These are phyloP conservation scores for Neurospora sp. DNA, from an alignment of 2,329 filamentous ascomycete genomes.

Conservation along the genomic window DNA sequence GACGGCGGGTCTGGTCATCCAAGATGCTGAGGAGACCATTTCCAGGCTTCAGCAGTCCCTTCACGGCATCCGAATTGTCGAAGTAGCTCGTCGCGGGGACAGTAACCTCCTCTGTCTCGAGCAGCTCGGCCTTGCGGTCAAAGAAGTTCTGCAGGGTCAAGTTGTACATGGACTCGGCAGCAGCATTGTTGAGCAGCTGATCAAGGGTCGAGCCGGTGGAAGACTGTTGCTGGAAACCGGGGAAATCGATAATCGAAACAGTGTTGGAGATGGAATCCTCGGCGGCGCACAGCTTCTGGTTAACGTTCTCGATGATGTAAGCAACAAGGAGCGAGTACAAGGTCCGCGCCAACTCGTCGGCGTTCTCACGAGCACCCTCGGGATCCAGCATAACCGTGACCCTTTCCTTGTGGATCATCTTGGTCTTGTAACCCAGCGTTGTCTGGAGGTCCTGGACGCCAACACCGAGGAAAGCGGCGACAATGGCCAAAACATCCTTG, in stretches of 20 bases:
- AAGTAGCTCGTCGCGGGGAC: constrained; percentile 94
- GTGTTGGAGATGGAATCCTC: constrained; percentile 91
- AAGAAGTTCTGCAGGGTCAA: constrained; percentile 94
- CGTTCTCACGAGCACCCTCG: constrained; percentile 78
- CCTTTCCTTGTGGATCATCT: constrained; percentile 89
- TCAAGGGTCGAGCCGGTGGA: constrained; percentile 80
- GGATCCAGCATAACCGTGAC: constrained; percentile 99
- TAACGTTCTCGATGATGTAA: constrained; percentile 87
- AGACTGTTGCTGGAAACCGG: constrained; percentile 78
- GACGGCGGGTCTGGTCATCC: constrained; percentile 87
- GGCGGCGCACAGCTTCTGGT: constrained; percentile 75
- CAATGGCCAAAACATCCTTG: constrained; percentile 74
- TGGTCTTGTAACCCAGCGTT: constrained; percentile 90
- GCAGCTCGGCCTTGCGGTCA: constrained; percentile 81
- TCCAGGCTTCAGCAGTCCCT: constrained; percentile 80
- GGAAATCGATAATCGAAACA: constrained; percentile 90
- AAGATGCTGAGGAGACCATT: constrained; percentile 91
- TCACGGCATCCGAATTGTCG: constrained; percentile 91
- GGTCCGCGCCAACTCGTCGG: constrained; percentile 86
- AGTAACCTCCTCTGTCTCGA: constrained; percentile 87
- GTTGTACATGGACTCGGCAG: constrained; percentile 86
- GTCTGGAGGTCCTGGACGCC: constrained; percentile 71
- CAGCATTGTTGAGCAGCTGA: constrained; percentile 89
- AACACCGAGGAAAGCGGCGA: constrained; percentile 93
- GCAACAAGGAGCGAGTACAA: constrained; percentile 90